These are phyloP conservation scores for Annulohypoxylon stygium DNA, from an alignment of 495 filamentous ascomycete genomes.

Conservation along the genomic window DNA sequence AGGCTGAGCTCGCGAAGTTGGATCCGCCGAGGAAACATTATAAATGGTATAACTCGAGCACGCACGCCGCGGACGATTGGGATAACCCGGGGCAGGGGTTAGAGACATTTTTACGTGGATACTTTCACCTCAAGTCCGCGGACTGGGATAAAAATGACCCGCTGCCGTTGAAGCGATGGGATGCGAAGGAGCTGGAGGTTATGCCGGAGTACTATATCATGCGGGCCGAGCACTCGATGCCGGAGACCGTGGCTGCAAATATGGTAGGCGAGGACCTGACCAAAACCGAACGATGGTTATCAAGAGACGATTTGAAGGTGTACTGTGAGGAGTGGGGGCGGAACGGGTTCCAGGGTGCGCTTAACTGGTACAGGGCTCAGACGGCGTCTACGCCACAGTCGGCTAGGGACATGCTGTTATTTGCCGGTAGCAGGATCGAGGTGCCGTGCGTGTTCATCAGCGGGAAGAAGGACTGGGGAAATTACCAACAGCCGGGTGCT, in stretches of 20 bases:
- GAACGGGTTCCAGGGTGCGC: conserved; percentile 77
- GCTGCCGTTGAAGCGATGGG: conserved; percentile 66
- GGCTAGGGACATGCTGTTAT: conserved; percentile 67
- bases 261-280: conserved; percentile 65
- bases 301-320: conserved; percentile 67
- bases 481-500: conserved; percentile 73
- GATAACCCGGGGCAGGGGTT: conserved; percentile 65
- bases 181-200: conserved; percentile 65
- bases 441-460: conserved; percentile 70
- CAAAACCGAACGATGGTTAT: conserved; percentile 63
- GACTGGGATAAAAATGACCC: conserved; percentile 70
- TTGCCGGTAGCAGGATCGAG: conserved; percentile 73
- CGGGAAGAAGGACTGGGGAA: conserved; percentile 74
- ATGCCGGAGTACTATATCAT: conserved; percentile 80
- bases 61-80: conserved; percentile 70
- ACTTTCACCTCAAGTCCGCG: conserved; percentile 76
- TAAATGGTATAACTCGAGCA: conserved; percentile 76
- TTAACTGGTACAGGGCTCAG: conserved; percentile 77
- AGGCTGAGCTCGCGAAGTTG: conserved; percentile 66
- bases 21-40: conserved; percentile 73
- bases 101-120: conserved; percentile 71
- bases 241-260: conserved; percentile 61
- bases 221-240: conserved; percentile 69
- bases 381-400: conserved; percentile 62
- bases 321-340: conserved; percentile 72